Base-by-base conservation (phyloP, 129 eudicot genomes). In the Smallanthus sonchifolius region DNA sequence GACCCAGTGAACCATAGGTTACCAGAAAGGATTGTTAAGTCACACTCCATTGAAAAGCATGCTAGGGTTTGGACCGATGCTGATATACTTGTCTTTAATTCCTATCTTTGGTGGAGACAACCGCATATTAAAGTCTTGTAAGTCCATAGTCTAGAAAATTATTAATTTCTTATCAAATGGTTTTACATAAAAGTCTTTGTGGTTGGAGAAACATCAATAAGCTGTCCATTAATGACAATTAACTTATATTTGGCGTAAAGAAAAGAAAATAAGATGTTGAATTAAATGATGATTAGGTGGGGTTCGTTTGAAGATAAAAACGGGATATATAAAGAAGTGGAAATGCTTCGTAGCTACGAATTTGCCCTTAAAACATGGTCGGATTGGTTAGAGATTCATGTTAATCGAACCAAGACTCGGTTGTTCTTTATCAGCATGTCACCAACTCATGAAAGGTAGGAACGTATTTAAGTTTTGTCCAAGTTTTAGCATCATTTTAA, bases 331-430 rank as follows among this genome's bases (percentile, higher is more conserved):
- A 87, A 88, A 60, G 89, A 92, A 37, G 79, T 87, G 6, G 81
- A 82, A 34, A 89, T 75, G 84, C 76, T 83, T 14, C 84, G 85
- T 19, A 74, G 86, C 81, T 88, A 88, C 35, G 91, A 86, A 73
- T 61, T 88, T 87, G 96, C 92, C 20, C 64, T 92, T 1, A 83
- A 80, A 69, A 92, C 97, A 9, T 92, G 92, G 97, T 80, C 96
- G 0, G 86, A 89, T 56, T 92, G 96, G 96, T 61, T 92, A 77
- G 90, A 87, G 60, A 79, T 82, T 55, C 90, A 84, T 39, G 86
- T 92, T 38, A 76, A 92, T 62, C 86, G 86, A 30, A 61, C 71
- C 82, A 88, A 80, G 83, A 84, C 96, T 34, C 86, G 17, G 14
- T 38, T 88, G 65, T 92, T 86, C 72, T 92, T 85, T 75, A 77